Conservation (phyloP, 2,329 filamentous ascomycete genomes). For the Emergomyces orientalis region DNA sequence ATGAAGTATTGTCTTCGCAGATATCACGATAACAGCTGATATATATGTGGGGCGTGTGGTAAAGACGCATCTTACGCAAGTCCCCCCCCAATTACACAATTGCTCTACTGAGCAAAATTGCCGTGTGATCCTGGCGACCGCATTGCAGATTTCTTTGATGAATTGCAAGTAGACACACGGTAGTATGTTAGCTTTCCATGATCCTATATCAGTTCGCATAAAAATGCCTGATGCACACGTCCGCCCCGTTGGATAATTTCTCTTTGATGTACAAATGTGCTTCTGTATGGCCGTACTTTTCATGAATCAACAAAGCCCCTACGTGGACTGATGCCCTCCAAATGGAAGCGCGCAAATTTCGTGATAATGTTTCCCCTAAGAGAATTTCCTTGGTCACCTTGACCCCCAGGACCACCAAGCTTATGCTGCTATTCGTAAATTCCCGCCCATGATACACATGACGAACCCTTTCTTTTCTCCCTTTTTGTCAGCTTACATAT, state of each 20-base stretch:
- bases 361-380: neutral
- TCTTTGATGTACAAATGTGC: neutral
- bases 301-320: neutral
- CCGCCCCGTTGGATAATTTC: neutral
- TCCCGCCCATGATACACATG: neutral
- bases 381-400: neutral
- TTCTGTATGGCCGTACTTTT: neutral
- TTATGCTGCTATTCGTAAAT: neutral
- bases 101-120: neutral
- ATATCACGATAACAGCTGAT: neutral
- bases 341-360: neutral
- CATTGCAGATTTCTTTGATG: neutral
- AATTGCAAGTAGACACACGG: neutral
- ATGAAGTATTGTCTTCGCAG: neutral
- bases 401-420: neutral
- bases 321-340: neutral
- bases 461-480: neutral
- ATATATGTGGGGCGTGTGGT: conserved; percentile 6
- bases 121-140: neutral
- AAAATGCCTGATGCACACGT: neutral
- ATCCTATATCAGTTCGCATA: conserved; percentile 1
- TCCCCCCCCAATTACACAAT: neutral
- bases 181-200: neutral
- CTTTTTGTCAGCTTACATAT: neutral
- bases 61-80: neutral